Evolutionary conservation across 1,139 yeast species (phyloP).

Genomic region (Lodderomyces parapsilosis): DNA sequence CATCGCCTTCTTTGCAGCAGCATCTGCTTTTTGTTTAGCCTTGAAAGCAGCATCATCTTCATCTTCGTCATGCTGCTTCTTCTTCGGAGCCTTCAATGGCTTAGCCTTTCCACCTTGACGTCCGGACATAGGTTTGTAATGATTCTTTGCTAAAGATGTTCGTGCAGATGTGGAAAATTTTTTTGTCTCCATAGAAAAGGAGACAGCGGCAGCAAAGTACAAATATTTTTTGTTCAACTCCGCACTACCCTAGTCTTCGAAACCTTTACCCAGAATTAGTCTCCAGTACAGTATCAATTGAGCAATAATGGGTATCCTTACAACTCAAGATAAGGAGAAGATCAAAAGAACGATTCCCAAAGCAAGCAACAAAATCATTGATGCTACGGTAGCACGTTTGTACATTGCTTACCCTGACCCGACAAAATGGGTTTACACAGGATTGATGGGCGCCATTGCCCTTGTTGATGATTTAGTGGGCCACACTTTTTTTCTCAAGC

Average conservation of each 20-base stretch:
- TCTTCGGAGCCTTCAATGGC: slow-evolving; percentile 71
- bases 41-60: slow-evolving; percentile 90
- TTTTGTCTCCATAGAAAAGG: neutral
- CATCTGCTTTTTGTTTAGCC: slow-evolving; percentile 93
- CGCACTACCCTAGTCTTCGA: neutral
- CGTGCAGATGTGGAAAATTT: slow-evolving; percentile 2
- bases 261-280: neutral
- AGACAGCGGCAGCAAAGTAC: neutral
- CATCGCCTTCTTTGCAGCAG: slow-evolving; percentile 88
- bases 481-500: slow-evolving; percentile 83
- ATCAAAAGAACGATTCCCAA: slow-evolving; percentile 88
- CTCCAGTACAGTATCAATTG: neutral
- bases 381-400: slow-evolving; percentile 86
- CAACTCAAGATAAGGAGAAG: slow-evolving; percentile 76
- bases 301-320: slow-evolving; percentile 54
- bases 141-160: neutral
- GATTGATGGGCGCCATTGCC: slow-evolving; percentile 81
- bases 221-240: neutral
- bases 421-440: slow-evolving; percentile 82
- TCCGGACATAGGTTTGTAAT: slow-evolving; percentile 52
- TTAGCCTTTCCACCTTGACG: slow-evolving; percentile 76
- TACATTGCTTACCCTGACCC: slow-evolving; percentile 89
- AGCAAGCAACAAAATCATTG: slow-evolving; percentile 81
- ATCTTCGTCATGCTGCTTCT: slow-evolving; percentile 68
- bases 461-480: slow-evolving; percentile 93